Evolutionary conservation across 2,329 filamentous ascomycete genomes (phyloP).

Genomic region (Pyricularia grisea): DNA sequence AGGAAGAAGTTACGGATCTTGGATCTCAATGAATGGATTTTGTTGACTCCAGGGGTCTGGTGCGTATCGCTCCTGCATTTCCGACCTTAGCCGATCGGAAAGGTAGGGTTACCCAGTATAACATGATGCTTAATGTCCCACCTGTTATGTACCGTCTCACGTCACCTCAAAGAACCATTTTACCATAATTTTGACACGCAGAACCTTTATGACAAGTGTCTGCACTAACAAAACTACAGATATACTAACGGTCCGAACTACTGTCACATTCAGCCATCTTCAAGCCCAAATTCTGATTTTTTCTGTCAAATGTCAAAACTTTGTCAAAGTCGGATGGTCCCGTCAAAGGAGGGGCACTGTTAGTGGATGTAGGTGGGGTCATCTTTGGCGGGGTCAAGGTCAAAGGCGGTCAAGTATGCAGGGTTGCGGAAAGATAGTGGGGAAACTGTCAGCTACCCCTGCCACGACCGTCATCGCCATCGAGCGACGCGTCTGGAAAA

Average conservation of each 20-base stretch:
- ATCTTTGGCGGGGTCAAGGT: not conserved
- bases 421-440: not conserved
- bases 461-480: not conserved
- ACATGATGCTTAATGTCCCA: not conserved
- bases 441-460: not conserved
- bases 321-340: not conserved
- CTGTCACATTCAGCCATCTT: not conserved
- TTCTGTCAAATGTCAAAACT: not conserved
- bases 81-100: not conserved
- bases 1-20: not conserved
- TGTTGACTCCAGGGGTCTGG: not conserved
- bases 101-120: not conserved
- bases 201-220: not conserved
- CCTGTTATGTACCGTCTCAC: not conserved
- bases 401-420: not conserved
- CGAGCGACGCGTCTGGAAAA: not conserved
- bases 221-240: not conserved
- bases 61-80: not conserved
- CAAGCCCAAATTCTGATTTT: not conserved
- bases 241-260: not conserved
- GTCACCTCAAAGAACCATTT: not conserved
- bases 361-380: not conserved
- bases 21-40: not conserved
- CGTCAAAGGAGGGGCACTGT: not conserved
- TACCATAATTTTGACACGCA: not conserved